Conservation (phyloP, 1,284 basidiomycete genomes). For the Inonotus obliquus region DNA sequence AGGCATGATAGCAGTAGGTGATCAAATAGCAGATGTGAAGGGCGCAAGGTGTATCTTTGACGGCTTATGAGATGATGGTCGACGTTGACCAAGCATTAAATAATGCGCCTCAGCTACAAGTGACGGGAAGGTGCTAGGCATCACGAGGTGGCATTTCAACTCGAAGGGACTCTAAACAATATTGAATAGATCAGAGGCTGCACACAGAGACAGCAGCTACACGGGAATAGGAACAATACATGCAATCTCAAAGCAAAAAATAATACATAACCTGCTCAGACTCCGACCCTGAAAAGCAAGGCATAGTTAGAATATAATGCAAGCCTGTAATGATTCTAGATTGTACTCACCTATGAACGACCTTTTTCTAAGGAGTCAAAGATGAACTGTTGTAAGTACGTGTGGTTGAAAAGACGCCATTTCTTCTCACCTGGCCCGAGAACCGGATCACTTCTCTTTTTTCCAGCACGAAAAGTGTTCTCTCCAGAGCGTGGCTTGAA, state of each 20-base stretch:
- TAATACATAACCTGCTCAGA: not conserved
- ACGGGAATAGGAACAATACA: not conserved
- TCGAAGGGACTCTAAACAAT: no score
- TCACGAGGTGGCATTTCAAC: no score
- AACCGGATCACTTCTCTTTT: constrained; percentile 94
- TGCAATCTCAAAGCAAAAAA: not conserved
- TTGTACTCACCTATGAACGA: constrained; percentile 35
- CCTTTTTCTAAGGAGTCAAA: constrained; percentile 44
- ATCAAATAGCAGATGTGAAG: no score
- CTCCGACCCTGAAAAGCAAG: not conserved
- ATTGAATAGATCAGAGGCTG: no score
- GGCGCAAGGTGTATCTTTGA: no score
- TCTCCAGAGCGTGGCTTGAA: constrained; percentile 88
- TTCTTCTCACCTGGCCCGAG: constrained; percentile 55
- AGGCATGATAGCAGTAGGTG: no score
- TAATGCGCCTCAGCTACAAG: no score
- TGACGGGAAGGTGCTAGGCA: no score
- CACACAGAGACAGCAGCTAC: no score
- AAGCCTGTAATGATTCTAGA: not conserved
- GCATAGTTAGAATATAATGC: not conserved
- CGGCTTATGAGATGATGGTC: no score
- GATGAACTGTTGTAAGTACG: constrained; percentile 13
- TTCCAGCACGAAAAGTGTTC: constrained; percentile 90
- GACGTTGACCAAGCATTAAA: no score
- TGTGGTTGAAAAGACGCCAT: constrained; percentile 1